These are phyloP conservation scores for Liquidambar formosana DNA, from an alignment of 164 flowering plant species.

Conservation along the genomic window DNA sequence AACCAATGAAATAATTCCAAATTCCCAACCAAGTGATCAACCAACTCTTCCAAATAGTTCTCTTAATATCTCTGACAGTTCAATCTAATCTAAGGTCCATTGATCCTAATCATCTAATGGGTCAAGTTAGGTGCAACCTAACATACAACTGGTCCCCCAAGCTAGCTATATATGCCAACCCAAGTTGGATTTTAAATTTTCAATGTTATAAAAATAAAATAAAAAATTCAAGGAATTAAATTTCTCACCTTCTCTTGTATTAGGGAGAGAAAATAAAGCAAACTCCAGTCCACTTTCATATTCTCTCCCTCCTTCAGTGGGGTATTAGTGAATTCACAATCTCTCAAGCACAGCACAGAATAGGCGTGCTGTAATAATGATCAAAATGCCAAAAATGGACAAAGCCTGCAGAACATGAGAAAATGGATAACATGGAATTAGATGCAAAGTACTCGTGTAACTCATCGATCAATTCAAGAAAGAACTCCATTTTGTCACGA, in stretches of 20 bases:
- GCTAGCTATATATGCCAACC: not conserved
- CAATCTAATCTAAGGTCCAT: not conserved
- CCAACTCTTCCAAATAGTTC: not conserved
- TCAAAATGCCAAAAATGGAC: conserved; percentile 18
- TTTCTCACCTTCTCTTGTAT: conserved; percentile 12
- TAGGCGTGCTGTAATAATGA: conserved; percentile 21
- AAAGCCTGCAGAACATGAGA: conserved; percentile 31
- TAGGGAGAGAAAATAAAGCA: not conserved
- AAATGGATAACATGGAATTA: conserved; percentile 1
- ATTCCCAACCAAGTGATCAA: not conserved
- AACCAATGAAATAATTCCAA: not conserved
- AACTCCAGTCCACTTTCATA: too few relatives aligned
- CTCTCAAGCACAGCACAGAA: conserved; percentile 21
- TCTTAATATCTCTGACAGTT: not conserved
- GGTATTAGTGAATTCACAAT: not conserved
- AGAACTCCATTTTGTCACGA: too few relatives aligned
- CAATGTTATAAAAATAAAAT: not conserved
- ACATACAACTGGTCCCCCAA: too few relatives aligned
- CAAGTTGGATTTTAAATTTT: not conserved
- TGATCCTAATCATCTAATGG: not conserved
- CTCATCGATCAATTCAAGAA: too few relatives aligned
- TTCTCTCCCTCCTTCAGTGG: conserved; percentile 5
- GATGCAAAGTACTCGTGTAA: not conserved
- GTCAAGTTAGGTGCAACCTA: not conserved
- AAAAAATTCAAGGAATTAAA: not conserved